Evolutionary conservation across 208 protist genomes (phyloP).

Genomic region (Strigomonas culicis): DNA sequence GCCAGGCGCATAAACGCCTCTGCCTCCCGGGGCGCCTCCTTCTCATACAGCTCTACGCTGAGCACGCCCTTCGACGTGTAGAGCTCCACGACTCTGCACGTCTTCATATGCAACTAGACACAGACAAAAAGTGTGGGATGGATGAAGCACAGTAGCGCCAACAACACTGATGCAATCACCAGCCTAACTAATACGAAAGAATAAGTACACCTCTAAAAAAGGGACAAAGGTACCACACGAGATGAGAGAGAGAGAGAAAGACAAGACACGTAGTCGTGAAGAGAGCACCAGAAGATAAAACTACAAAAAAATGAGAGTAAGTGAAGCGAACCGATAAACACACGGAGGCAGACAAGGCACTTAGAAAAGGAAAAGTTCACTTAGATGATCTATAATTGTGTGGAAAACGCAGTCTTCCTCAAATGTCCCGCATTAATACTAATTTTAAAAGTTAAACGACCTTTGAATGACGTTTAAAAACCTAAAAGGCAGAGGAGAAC

Average conservation of each 20-base stretch:
- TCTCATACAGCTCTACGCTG: conserved; percentile 57
- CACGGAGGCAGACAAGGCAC: neutral
- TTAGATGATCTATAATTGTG: neutral
- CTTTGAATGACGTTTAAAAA: neutral
- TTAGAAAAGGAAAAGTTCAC: neutral
- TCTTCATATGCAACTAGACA: neutral
- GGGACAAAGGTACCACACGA: too few species aligned
- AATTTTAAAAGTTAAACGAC: neutral
- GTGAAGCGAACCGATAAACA: conserved; percentile 3
- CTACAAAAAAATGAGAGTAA: conserved; percentile 6
- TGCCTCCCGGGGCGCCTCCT: conserved; percentile 10
- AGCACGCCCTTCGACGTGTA: conserved; percentile 34
- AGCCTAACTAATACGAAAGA: neutral
- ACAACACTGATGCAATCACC: neutral
- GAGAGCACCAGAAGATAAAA: neutral
- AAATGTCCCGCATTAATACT: neutral
- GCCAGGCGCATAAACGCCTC: conserved; percentile 43
- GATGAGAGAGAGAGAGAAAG: neutral
- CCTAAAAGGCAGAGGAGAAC: too few species aligned
- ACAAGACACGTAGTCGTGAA: neutral
- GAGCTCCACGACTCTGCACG: conserved; percentile 36
- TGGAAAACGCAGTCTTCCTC: neutral
- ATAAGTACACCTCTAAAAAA: neutral
- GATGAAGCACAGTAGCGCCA: too few species aligned
- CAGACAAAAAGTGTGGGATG: too few species aligned